These are phyloP conservation scores for Eucommia ulmoides DNA, from an alignment of 257 asterid genomes.

Conservation along the genomic window DNA sequence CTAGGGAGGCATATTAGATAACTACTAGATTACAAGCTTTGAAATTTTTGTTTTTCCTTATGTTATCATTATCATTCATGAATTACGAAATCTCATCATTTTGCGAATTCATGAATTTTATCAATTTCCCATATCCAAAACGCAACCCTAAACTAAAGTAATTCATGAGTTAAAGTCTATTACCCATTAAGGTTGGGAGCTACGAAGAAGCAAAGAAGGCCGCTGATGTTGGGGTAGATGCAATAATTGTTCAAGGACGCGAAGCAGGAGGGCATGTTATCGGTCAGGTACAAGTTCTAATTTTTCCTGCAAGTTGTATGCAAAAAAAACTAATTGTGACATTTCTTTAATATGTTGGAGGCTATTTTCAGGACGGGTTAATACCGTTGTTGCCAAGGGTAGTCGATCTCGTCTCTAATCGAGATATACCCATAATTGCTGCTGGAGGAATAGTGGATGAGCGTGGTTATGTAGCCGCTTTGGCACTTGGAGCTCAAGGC, in stretches of 20 bases:
- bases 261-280: constrained; percentile 64
- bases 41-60: no score
- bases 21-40: no score
- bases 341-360: not conserved
- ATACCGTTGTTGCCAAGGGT: constrained; percentile 65
- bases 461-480: constrained; percentile 88
- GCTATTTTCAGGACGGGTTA: constrained; percentile 40
- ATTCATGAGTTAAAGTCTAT: no score
- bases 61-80: no score
- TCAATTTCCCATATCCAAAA: not conserved
- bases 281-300: constrained; percentile 51
- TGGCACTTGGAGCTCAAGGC: constrained; percentile 89
- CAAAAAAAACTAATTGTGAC: not conserved
- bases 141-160: not conserved
- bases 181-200: constrained; percentile 69
- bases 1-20: no score
- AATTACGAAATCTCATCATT: no score
- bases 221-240: constrained; percentile 54
- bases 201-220: constrained; percentile 52
- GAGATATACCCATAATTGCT: constrained; percentile 51
- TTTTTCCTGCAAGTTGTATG: not conserved
- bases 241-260: constrained; percentile 59
- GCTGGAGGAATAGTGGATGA: constrained; percentile 89
- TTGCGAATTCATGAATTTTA: not conserved
- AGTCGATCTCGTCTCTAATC: constrained; percentile 47